Evolutionary conservation across 2,329 filamentous ascomycete species (phyloP).

Genomic region (Pseudogymnoascus sp.): DNA sequence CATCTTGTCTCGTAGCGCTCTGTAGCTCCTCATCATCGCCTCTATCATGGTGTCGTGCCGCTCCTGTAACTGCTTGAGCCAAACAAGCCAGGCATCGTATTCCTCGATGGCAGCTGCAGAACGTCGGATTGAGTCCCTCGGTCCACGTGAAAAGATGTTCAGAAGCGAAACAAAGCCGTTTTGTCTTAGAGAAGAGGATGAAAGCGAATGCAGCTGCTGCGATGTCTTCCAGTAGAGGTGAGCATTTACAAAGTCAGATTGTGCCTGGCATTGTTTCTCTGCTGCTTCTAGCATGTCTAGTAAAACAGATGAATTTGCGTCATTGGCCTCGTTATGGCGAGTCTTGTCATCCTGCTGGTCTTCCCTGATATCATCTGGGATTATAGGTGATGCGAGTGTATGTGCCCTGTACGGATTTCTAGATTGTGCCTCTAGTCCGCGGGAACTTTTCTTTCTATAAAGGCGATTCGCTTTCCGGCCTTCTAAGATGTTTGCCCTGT

Average conservation of each 20-base stretch:
- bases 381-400: background rate
- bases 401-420: constrained; percentile 48
- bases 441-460: constrained; percentile 46
- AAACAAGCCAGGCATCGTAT: constrained; percentile 74
- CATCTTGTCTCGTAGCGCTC: constrained; percentile 86
- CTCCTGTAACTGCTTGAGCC: constrained; percentile 75
- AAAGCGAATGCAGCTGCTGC: constrained; percentile 60
- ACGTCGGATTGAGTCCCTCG: constrained; percentile 60
- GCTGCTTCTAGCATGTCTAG: constrained; percentile 71
- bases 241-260: constrained; percentile 75
- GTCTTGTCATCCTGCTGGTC: constrained; percentile 20
- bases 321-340: constrained; percentile 31
- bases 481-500: constrained; percentile 49
- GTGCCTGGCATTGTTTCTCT: constrained; percentile 66
- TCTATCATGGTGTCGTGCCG: constrained; percentile 68
- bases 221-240: constrained; percentile 81
- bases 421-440: constrained; percentile 45
- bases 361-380: constrained; percentile 3
- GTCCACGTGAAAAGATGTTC: constrained; percentile 66
- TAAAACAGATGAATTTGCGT: constrained; percentile 45
- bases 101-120: constrained; percentile 68
- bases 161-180: constrained; percentile 66
- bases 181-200: constrained; percentile 52
- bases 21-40: constrained; percentile 64
- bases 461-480: constrained; percentile 51